A percentile compares a stretch with the other conserved stretches of the same genome.
These are phyloP conservation scores for Venturia oleaginea DNA, from an alignment of 2,329 filamentous ascomycete genomes.

Conservation along the genomic window DNA sequence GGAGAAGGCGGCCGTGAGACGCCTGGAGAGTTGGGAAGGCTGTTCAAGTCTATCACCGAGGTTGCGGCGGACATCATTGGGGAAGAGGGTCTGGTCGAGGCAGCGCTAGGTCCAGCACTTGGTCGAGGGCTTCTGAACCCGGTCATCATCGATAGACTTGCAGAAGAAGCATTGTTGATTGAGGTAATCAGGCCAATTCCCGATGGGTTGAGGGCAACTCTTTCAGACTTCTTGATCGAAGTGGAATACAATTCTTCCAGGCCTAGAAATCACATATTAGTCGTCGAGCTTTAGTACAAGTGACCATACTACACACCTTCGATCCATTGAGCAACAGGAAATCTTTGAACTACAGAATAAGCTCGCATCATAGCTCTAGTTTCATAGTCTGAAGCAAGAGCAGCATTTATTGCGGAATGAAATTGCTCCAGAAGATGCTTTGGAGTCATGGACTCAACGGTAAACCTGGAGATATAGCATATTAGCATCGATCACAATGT, in stretches of 20 bases:
- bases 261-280: slow-evolving; percentile 49
- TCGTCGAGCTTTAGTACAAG: neutral
- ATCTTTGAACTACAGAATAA: slow-evolving; percentile 54
- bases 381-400: slow-evolving; percentile 47
- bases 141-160: neutral
- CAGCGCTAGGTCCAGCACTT: neutral
- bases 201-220: neutral
- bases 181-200: neutral
- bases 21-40: neutral
- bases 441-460: slow-evolving; percentile 55
- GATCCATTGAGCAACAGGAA: slow-evolving; percentile 61
- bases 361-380: slow-evolving; percentile 55
- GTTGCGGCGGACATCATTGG: slow-evolving; percentile 46
- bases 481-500: neutral
- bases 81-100: neutral
- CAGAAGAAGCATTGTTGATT: neutral
- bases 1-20: neutral
- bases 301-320: slow-evolving; percentile 34
- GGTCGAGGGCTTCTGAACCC: neutral
- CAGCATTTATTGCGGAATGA: slow-evolving; percentile 52
- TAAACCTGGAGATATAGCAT: slow-evolving; percentile 39
- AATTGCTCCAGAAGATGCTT: slow-evolving; percentile 57
- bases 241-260: slow-evolving; percentile 53
- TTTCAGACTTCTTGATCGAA: slow-evolving; percentile 39
- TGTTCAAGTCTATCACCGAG: slow-evolving; percentile 56